phyloP scores from a whole-genome alignment of 441 rosid species.

The Erodium moschatum region DNA sequence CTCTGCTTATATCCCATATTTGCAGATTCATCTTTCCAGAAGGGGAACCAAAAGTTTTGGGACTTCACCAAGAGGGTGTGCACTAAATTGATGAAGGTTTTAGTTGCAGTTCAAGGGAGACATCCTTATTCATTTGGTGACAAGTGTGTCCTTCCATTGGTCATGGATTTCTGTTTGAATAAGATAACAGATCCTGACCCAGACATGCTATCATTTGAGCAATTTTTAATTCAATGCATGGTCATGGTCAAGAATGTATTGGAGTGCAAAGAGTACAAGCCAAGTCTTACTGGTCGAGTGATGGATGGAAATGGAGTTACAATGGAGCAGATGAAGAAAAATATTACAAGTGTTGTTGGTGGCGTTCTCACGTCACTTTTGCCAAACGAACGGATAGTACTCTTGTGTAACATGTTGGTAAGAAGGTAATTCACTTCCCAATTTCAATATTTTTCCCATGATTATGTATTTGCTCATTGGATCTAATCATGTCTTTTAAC shows the following conservation, averaged over 20 bases:
- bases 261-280: conserved; percentile 96
- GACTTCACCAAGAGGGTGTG: conserved; percentile 79
- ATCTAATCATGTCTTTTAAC: not conserved
- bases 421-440: conserved; percentile 52
- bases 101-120: conserved; percentile 70
- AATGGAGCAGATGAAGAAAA: conserved; percentile 76
- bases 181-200: conserved; percentile 73
- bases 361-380: conserved; percentile 69
- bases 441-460: conserved; percentile 2
- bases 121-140: conserved; percentile 98
- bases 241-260: conserved; percentile 76
- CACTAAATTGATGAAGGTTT: conserved; percentile 85
- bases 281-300: conserved; percentile 77
- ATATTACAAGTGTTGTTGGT: conserved; percentile 58
- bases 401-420: conserved; percentile 75
- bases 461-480: not conserved
- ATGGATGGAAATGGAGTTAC: conserved; percentile 72
- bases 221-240: conserved; percentile 93
- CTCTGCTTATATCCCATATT: conserved; percentile 20
- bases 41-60: conserved; percentile 56
- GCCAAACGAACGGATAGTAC: conserved; percentile 67
- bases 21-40: conserved; percentile 76
- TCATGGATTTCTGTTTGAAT: conserved; percentile 85
- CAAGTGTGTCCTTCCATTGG: conserved; percentile 68
- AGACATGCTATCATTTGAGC: conserved; percentile 51